Evolutionary conservation across 2,329 filamentous ascomycete species (phyloP).

Genomic region (Diaporthe vaccinii): DNA sequence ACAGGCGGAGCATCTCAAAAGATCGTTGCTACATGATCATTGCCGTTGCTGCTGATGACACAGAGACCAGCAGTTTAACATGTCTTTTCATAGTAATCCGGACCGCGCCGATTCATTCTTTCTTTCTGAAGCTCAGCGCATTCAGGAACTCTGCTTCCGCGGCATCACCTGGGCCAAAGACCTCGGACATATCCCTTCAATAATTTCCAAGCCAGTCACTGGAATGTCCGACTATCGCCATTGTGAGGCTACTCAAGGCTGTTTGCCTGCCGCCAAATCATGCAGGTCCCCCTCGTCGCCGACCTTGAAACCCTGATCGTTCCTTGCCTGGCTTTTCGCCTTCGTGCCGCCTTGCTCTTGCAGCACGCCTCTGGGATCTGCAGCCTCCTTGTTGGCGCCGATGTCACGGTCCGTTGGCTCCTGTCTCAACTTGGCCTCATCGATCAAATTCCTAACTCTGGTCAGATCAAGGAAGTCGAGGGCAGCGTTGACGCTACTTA

Average conservation of each 20-base stretch:
- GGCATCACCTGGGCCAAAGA: not conserved
- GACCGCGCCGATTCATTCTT: not conserved
- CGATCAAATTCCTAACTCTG: conserved; percentile 23
- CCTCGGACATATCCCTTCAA: not conserved
- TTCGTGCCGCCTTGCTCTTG: not conserved
- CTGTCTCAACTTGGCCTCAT: conserved; percentile 29
- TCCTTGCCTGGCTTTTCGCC: conserved; percentile 6
- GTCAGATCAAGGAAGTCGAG: not conserved
- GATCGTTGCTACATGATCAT: not conserved
- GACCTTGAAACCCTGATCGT: conserved; percentile 12
- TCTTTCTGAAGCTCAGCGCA: not conserved
- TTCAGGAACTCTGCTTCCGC: not conserved
- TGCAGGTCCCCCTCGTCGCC: conserved; percentile 23
- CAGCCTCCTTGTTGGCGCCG: conserved; percentile 26
- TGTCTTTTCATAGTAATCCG: not conserved
- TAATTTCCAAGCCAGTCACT: not conserved
- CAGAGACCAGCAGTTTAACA: too few species aligned
- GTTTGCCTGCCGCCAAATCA: not conserved
- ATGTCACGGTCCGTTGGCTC: conserved; percentile 33
- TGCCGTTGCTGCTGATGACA: too few species aligned
- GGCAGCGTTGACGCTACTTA: not conserved
- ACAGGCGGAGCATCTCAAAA: not conserved
- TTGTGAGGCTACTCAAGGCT: not conserved
- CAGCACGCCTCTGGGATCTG: conserved; percentile 5
- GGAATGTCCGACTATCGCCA: not conserved